A percentile compares a stretch with the other conserved stretches of the same genome.
Evolutionary conservation across 176 grass and related monocot species (phyloP).

Genomic region (Cenchrus fungigraminus): DNA sequence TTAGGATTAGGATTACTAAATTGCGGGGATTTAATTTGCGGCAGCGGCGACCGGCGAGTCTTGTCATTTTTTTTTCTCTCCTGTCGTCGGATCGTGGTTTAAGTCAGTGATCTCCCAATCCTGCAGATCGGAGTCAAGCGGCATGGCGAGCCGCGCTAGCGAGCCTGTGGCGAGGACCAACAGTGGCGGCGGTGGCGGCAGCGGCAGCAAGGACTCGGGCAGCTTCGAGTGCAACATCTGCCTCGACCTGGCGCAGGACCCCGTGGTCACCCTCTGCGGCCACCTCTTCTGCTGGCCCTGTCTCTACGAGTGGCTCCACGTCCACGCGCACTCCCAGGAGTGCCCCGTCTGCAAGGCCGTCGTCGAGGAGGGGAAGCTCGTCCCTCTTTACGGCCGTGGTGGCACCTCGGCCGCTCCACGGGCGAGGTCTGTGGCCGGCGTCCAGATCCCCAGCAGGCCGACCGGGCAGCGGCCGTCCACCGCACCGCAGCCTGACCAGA

Average conservation of each 20-base stretch:
- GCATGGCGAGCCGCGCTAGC: conserved; percentile 48
- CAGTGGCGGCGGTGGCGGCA: conserved; percentile 25
- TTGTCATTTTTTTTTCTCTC: neutral
- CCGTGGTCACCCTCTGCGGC: conserved; percentile 80
- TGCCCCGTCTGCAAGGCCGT: conserved; percentile 89
- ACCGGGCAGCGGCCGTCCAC: conserved; percentile 66
- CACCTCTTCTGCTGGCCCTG: conserved; percentile 91
- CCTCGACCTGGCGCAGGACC: conserved; percentile 76
- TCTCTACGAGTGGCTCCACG: conserved; percentile 82
- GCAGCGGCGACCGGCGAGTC: neutral
- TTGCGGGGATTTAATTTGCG: neutral
- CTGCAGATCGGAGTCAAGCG: conserved; percentile 28
- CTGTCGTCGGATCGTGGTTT: conserved; percentile 12
- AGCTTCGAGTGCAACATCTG: conserved; percentile 95
- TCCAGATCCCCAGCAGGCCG: conserved; percentile 60
- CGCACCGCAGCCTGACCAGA: conserved; percentile 58
- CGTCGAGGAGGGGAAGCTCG: conserved; percentile 73
- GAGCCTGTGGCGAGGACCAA: conserved; percentile 51
- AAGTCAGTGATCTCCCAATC: neutral
- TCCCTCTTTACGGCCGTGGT: conserved; percentile 74
- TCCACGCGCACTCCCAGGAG: conserved; percentile 71
- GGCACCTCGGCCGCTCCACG: conserved; percentile 48
- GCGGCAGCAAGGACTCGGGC: conserved; percentile 48
- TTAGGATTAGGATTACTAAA: neutral
- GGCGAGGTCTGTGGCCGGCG: conserved; percentile 38